Evolutionary conservation across 805 yeast genomes (phyloP), one percentile per base, ranked within the genome.

Genomic region (Nakazawaea populi): DNA sequence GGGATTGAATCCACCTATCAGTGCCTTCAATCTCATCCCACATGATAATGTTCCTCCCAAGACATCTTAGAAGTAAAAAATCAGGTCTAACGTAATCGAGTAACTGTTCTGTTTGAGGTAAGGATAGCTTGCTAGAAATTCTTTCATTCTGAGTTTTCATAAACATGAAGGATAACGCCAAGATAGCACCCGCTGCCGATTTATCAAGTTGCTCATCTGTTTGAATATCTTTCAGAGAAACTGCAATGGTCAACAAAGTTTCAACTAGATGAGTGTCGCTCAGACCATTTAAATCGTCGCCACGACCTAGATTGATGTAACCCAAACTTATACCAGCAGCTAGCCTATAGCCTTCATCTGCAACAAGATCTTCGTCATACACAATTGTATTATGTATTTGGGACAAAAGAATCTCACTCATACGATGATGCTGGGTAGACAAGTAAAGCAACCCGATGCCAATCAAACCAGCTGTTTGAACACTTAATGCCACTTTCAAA

Each of bases 291-390:
- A 85, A 65, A 53, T 77, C 79, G 48, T 77, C 76, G 1, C 94
- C 96, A 51, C 80, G 78, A 0, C 95, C 96, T 32, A 90, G 64
- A 59, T 91, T 90, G 12, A 90, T 82, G 51, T 83, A 78, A 0
- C 99, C 99, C 14, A 91, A 66, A 0, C 96, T 81, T 41, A 92
- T 78, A 0, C 99, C 99, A 1, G 96, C 95, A 1, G 96, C 87
- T 10, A 89, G 69, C 50, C 95, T 70, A 59, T 91, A 92, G 1
- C 91, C 87, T 64, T 91, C 97, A 64, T 80, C 82, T 2, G 82
- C 81, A 44, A 75, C 67, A 32, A 70, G 75, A 47, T 73, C 74
- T 41, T 83, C 91, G 54, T 80, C 80, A 40, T 77, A 76, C 6
- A 65, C 58, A 5, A 83, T 73, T 2, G 75, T 68, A 4, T 83